Percentiles rank a stretch among this genome's conserved stretches.
Evolutionary conservation across 805 yeast species (phyloP).

Genomic region (Yarrowia sp.): DNA sequence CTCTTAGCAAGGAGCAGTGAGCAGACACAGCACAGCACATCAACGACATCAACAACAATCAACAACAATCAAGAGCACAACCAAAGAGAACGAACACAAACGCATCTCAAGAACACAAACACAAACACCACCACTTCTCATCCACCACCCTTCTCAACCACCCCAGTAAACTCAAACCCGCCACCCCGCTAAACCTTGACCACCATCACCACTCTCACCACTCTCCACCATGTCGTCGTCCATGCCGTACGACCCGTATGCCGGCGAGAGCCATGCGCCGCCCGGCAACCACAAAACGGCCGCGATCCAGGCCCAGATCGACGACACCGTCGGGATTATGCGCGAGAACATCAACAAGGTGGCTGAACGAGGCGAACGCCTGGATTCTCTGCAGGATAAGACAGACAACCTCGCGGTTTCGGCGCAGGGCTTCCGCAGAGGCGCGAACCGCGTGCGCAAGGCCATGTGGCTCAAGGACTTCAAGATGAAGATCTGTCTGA

Average conservation of each 20-base stretch:
- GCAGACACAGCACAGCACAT: no score
- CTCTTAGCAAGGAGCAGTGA: no score
- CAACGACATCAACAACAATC: no score
- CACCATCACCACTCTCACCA: no score
- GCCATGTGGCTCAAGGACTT: conserved; percentile 99
- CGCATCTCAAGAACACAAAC: no score
- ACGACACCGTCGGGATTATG: conserved; percentile 96
- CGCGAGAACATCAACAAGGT: conserved; percentile 94
- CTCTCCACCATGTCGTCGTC: conserved; percentile 60
- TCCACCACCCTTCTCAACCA: no score
- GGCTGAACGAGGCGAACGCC: conserved; percentile 90
- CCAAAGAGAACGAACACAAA: no score
- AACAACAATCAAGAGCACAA: no score
- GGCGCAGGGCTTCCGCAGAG: conserved; percentile 93
- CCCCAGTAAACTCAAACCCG: no score
- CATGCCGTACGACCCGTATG: conserved; percentile 82
- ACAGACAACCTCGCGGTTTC: conserved; percentile 88
- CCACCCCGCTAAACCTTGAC: no score
- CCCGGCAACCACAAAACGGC: conserved; percentile 53
- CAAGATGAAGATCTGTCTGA: conserved; percentile 90
- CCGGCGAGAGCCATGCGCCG: conserved; percentile 48
- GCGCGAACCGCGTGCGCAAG: conserved; percentile 95
- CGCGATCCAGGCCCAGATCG: conserved; percentile 86
- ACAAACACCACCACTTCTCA: no score
- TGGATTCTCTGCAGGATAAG: conserved; percentile 87